Conservation (phyloP, 352 stramenopile species). For the Phytopythium vexans region DNA sequence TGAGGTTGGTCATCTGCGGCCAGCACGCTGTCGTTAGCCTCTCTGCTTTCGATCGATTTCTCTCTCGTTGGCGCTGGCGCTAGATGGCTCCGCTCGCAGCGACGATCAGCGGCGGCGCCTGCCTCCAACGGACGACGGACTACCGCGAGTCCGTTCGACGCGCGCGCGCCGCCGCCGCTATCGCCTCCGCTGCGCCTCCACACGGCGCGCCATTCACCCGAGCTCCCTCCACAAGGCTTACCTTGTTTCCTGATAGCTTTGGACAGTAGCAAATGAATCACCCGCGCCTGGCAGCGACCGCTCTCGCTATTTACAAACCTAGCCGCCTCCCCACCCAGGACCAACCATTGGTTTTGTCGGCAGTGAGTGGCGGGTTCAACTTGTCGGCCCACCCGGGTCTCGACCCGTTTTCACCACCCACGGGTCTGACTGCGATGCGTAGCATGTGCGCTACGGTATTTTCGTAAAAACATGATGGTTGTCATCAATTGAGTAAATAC, state of each 20-base stretch:
- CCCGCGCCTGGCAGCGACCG: slow-evolving; percentile 9
- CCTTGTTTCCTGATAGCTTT: slow-evolving; percentile 87
- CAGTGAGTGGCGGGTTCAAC: too few species aligned
- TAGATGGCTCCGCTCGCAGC: too few species aligned
- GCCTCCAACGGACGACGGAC: not conserved
- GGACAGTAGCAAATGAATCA: slow-evolving; percentile 82
- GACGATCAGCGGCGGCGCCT: too few species aligned
- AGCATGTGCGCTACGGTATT: not conserved
- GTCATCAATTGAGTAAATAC: not conserved
- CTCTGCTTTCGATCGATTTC: too few species aligned
- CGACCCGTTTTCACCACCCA: not conserved
- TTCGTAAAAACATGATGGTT: slow-evolving; percentile 1
- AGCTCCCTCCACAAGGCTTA: slow-evolving; percentile 22
- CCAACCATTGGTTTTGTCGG: slow-evolving; percentile 54
- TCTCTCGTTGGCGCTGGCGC: not conserved
- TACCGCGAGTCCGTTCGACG: not conserved
- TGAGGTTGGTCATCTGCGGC: slow-evolving; percentile 89
- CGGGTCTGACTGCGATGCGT: not conserved
- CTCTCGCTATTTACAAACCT: slow-evolving; percentile 33
- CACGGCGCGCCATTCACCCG: not conserved
- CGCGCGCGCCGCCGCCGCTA: not conserved
- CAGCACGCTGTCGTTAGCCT: slow-evolving; percentile 10
- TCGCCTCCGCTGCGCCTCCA: slow-evolving; percentile 1
- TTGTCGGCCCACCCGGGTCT: not conserved
- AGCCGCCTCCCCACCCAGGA: slow-evolving; percentile 26